Evolutionary conservation across 139 green algal species (phyloP).

Genomic region (Zygnema cylindricum): DNA sequence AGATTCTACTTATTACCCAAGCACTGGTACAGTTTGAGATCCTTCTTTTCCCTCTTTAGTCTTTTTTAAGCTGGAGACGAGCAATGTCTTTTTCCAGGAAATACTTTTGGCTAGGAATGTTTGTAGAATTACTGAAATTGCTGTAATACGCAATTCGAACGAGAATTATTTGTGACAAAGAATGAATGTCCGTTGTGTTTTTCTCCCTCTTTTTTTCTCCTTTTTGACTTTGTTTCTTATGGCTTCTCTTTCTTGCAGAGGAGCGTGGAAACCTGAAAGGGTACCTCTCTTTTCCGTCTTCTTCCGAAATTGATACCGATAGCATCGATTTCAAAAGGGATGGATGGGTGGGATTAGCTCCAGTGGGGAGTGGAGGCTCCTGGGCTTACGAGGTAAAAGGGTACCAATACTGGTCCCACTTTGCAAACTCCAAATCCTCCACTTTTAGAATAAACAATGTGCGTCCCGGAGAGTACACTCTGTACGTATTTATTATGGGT

Average conservation of each 20-base stretch:
- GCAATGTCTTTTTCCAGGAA: neutral
- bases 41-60: neutral
- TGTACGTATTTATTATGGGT: slow-evolving; percentile 41
- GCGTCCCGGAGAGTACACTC: slow-evolving; percentile 33
- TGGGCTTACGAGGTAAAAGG: slow-evolving; percentile 15
- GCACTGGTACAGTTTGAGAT: neutral
- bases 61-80: neutral
- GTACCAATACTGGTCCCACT: slow-evolving; percentile 39
- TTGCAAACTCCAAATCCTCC: neutral
- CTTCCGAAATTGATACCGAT: neutral
- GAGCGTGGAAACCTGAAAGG: neutral
- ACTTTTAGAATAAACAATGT: slow-evolving; percentile 43
- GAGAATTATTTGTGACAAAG: too few relatives aligned
- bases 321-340: slow-evolving; percentile 1
- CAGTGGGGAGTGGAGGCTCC: neutral
- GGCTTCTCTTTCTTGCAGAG: neutral
- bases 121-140: neutral
- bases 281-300: neutral
- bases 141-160: neutral
- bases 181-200: too few relatives aligned
- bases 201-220: too few relatives aligned
- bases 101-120: neutral
- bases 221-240: neutral
- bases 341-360: neutral
- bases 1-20: neutral